Evolutionary conservation across 768 basidiomycete species (phyloP).

Genomic region (Pleurotus sapidus): DNA sequence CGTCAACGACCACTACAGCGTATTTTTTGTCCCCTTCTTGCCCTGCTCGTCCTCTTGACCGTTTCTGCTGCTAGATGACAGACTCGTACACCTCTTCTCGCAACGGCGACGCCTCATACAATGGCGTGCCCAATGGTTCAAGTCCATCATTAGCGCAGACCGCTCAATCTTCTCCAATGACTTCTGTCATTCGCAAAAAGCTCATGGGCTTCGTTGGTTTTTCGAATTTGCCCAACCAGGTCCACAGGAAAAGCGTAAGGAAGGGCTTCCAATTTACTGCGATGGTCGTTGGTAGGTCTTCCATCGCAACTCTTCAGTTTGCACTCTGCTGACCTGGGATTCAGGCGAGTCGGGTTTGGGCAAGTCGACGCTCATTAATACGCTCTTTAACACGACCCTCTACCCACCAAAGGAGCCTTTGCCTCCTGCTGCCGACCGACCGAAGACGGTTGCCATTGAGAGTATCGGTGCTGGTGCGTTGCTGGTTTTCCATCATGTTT

Average conservation of each 20-base stretch:
- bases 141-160: slow-evolving; percentile 53
- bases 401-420: slow-evolving; percentile 87
- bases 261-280: slow-evolving; percentile 99
- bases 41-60: slow-evolving; percentile 24
- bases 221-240: slow-evolving; percentile 98
- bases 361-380: slow-evolving; percentile 98
- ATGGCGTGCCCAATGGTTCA: slow-evolving; percentile 61
- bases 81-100: slow-evolving; percentile 72
- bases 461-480: slow-evolving; percentile 93
- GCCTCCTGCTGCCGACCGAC: slow-evolving; percentile 80
- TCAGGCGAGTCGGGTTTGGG: slow-evolving; percentile 96
- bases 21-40: slow-evolving; percentile 24
- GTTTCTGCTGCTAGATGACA: slow-evolving; percentile 52
- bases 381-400: slow-evolving; percentile 95
- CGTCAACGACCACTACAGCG: slow-evolving; percentile 33
- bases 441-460: slow-evolving; percentile 96
- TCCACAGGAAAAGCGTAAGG: slow-evolving; percentile 96
- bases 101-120: slow-evolving; percentile 56
- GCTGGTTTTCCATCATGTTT: slow-evolving; percentile 14
- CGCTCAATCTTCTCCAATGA: slow-evolving; percentile 30
- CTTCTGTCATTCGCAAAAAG: slow-evolving; percentile 78
- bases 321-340: slow-evolving; percentile 12
- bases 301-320: slow-evolving; percentile 18
- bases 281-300: slow-evolving; percentile 94
- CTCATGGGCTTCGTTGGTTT: slow-evolving; percentile 95